These are phyloP conservation scores for Phycomyces blakesleeanus DNA, from an alignment of 192 early-diverging fungal species.

Conservation along the genomic window DNA sequence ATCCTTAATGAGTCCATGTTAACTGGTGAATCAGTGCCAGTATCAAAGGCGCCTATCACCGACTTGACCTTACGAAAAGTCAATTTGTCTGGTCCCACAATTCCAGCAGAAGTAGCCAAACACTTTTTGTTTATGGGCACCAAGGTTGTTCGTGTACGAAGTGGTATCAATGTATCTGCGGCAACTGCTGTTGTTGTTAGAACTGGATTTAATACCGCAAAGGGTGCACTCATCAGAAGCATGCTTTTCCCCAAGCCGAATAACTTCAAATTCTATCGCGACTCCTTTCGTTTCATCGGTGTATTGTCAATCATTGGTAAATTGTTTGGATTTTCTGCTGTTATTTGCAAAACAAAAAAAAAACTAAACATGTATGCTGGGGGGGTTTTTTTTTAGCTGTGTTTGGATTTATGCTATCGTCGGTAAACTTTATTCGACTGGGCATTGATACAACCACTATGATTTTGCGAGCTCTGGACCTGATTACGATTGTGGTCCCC, in stretches of 20 bases:
- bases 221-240: slow-evolving; percentile 90
- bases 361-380: not conserved
- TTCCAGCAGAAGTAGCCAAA: slow-evolving; percentile 70
- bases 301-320: slow-evolving; percentile 77
- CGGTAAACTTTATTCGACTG: slow-evolving; percentile 85
- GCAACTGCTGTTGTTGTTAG: slow-evolving; percentile 87
- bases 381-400: slow-evolving; percentile 51
- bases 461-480: slow-evolving; percentile 87
- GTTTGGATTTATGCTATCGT: slow-evolving; percentile 81
- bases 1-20: slow-evolving; percentile 99
- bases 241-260: slow-evolving; percentile 97
- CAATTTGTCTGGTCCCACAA: slow-evolving; percentile 68
- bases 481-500: slow-evolving; percentile 96
- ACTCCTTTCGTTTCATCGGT: slow-evolving; percentile 94
- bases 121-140: slow-evolving; percentile 94
- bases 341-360: too few species aligned
- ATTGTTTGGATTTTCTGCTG: not conserved
- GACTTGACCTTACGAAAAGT: slow-evolving; percentile 56
- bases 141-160: slow-evolving; percentile 80
- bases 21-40: slow-evolving; percentile 94
- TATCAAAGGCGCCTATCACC: slow-evolving; percentile 83
- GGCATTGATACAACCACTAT: slow-evolving; percentile 68
- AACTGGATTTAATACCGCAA: slow-evolving; percentile 95
- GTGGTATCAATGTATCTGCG: slow-evolving; percentile 43
- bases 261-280: slow-evolving; percentile 95